Evolutionary conservation across 148 eudicot species (phyloP).

Genomic region (Nepenthes gracilis): DNA sequence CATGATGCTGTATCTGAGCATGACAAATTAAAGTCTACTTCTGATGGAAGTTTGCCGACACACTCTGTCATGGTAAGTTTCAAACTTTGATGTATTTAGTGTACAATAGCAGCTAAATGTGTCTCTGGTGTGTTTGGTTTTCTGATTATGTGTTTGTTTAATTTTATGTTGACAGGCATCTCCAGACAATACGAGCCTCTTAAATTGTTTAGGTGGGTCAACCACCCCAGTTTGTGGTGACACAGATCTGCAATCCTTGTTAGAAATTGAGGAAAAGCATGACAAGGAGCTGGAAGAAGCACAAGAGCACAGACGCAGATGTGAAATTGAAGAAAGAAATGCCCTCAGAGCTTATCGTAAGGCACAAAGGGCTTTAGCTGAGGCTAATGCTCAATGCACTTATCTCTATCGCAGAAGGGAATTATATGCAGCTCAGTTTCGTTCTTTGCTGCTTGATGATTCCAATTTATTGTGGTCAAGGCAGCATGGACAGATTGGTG

Average conservation of each 20-base stretch:
- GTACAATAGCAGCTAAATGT: background rate
- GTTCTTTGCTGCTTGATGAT: constrained; percentile 38
- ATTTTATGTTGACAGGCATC: constrained; percentile 22
- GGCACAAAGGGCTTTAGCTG: constrained; percentile 57
- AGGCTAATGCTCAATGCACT: constrained; percentile 64
- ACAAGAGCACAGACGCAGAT: constrained; percentile 54
- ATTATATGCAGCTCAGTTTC: constrained; percentile 37
- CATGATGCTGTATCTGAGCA: constrained; percentile 16
- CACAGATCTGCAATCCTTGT: constrained; percentile 29
- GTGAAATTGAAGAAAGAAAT: constrained; percentile 67
- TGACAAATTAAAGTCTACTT: constrained; percentile 13
- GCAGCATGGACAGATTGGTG: constrained; percentile 20
- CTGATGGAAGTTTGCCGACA: constrained; percentile 14
- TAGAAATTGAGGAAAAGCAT: constrained; percentile 47
- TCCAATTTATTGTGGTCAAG: constrained; percentile 23
- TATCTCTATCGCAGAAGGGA: constrained; percentile 53
- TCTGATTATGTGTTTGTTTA: constrained; percentile 8
- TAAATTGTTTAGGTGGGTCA: constrained; percentile 13
- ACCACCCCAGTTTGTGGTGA: constrained; percentile 16
- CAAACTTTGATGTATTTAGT: constrained; percentile 15
- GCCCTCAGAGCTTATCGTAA: constrained; percentile 55
- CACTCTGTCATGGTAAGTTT: constrained; percentile 15
- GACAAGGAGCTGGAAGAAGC: constrained; percentile 77
- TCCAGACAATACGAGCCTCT: constrained; percentile 19
- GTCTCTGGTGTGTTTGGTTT: constrained; percentile 4